These are phyloP conservation scores for Aspergillus biplanus DNA, from an alignment of 495 filamentous ascomycete genomes.

Conservation along the genomic window DNA sequence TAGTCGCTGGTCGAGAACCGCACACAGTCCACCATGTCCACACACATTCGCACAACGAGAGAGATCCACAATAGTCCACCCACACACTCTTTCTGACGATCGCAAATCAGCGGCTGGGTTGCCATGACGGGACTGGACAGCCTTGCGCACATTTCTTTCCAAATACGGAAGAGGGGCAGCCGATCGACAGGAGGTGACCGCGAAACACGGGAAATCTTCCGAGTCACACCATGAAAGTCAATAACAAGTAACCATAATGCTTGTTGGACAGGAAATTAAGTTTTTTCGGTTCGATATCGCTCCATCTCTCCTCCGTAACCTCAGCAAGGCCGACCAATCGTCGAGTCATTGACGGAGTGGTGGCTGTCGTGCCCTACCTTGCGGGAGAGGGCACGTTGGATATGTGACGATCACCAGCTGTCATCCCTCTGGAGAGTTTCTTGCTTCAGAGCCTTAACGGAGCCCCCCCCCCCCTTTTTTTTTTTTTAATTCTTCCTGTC, in stretches of 20 bases:
- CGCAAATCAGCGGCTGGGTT: too few species aligned
- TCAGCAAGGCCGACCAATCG: neutral
- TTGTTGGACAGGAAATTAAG: neutral
- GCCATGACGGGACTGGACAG: neutral
- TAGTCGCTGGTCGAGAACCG: neutral
- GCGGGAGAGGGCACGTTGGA: neutral
- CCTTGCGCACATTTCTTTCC: neutral
- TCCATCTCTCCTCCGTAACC: neutral
- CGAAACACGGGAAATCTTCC: constrained; percentile 2
- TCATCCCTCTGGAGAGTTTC: neutral
- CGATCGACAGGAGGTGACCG: neutral
- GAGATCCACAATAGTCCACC: neutral
- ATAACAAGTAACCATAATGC: neutral
- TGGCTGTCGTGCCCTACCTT: neutral
- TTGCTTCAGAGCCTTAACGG: neutral
- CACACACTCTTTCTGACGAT: neutral
- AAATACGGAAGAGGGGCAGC: neutral
- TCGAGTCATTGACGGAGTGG: neutral
- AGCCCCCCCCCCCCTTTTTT: neutral
- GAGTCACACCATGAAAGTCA: neutral
- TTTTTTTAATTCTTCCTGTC: neutral
- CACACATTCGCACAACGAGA: neutral
- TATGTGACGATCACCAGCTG: neutral
- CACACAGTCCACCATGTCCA: neutral
- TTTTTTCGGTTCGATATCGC: neutral